Base-by-base conservation (phyloP, 1,284 basidiomycete genomes). In the Malassezia pachydermatis region DNA sequence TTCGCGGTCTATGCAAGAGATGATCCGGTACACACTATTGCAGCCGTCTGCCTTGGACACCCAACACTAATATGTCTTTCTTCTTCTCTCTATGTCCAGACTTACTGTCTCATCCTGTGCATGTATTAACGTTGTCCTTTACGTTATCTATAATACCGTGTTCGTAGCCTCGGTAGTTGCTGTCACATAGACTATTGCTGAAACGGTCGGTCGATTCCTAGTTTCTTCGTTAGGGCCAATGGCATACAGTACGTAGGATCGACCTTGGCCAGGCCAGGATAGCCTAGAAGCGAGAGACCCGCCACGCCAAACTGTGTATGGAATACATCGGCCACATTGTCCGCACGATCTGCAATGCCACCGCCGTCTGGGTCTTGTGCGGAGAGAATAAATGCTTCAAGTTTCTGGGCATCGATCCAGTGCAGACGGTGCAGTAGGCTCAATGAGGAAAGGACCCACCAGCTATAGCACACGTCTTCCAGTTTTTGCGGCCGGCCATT, bases 161-260 rank as follows among this genome's bases (percentile, higher is more conserved):
- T n/a, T n/a, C n/a, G n/a, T n/a, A n/a, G n/a, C n/a, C n/a, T n/a
- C n/a, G 23, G 16, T 39, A 39, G 22, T 24, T 24, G 28, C 20
- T 9, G 14, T 19, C 20, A 41, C 16, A 24, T 22, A 41, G 14
- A 19, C n/a, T 29, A 13, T 2, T 30, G n/a, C 39, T 68, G 62
- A 38, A 51, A 66, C 9, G 57, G 50, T n/a, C 60, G 42, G 16
- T 56, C 42, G 17, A 68, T 67, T 6, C 57, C 47, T 25, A 70
- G 45, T 30, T 42, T 41, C 16, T 51, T 35, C 20, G 87, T 89
- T 10, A 89, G 67, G 3, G 73, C 69, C 1, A 83, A 82, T 1
- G 90, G 92, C 86, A 98, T 88, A 74, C 90, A 96, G 71, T 90
- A 96, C 17, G 95, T 83, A 0, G 92, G 92, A 70, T 96, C 92